Evolutionary conservation across 306 rosid species (phyloP).

Genomic region (Fragaria vesca): DNA sequence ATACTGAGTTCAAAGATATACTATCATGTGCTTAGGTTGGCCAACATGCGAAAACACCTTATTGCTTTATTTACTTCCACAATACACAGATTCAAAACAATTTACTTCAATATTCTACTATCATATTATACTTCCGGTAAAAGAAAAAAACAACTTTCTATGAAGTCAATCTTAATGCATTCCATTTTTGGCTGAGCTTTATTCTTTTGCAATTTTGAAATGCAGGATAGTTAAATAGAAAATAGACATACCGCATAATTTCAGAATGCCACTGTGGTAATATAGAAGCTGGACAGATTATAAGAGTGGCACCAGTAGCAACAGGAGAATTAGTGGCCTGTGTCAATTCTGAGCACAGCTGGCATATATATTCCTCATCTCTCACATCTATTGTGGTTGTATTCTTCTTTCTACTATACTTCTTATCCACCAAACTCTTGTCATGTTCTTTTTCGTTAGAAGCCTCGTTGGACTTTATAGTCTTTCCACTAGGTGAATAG

Average conservation of each 20-base stretch:
- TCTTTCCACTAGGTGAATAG: conserved; percentile 67
- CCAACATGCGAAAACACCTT: background rate
- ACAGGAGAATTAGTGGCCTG: conserved; percentile 79
- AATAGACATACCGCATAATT: conserved; percentile 58
- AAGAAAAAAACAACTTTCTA: background rate
- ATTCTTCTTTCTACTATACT: conserved; percentile 41
- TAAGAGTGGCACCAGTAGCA: conserved; percentile 90
- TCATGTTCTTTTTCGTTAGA: conserved; percentile 37
- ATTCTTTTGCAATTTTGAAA: conserved; percentile 9
- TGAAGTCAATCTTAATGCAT: background rate
- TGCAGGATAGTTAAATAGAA: conserved; percentile 12
- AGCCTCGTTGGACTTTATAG: conserved; percentile 41
- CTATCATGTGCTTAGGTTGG: background rate
- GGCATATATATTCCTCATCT: conserved; percentile 74
- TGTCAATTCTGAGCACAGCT: conserved; percentile 72
- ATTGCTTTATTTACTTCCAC: background rate
- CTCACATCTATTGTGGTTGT: conserved; percentile 51
- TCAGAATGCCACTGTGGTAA: conserved; percentile 91
- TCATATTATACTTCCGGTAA: background rate
- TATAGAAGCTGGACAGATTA: conserved; percentile 93
- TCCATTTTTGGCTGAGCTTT: background rate
- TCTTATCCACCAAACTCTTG: conserved; percentile 20
- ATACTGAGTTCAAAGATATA: background rate
- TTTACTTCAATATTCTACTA: background rate
- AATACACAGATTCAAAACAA: background rate